Base-by-base conservation (phyloP, 2,329 filamentous ascomycete species). In the Calcarisporium arbuscula region DNA sequence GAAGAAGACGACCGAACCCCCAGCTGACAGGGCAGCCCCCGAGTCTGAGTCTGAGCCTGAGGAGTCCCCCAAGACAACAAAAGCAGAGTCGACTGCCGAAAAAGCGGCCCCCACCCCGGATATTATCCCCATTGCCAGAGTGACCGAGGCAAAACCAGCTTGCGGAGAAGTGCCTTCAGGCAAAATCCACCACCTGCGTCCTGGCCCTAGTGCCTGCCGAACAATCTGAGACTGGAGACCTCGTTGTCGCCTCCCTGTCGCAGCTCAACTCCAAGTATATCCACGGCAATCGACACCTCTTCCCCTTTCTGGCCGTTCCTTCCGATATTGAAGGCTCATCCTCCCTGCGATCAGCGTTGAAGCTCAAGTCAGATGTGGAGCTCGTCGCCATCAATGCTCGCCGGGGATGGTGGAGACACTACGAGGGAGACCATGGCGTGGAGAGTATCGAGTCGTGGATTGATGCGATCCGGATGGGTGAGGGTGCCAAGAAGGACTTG, bases 381-480 rank as follows among this genome's bases (percentile, higher is more conserved):
- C 62, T 96, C 28, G 68, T 96, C 35, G 88, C 88, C 12, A 58
- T 94, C 39, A 95, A 95, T 58, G 83, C 77, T 20, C 87, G 89
- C 51, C 79, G 88, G 35, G 73, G 75, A 27, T 98, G 92, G 92
- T 94, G 81, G 76, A 82, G 83, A 50, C 75, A 73, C 38, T 92
- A 85, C 56, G 77, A 75, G 30, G 77, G 72, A 4, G 64, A 73
- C 28, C 79, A 78, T 28, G 75, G 73, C 35, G 53, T 69, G 17
- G 67, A 73, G 35, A 74, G 71, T 18, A 65, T 98, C 19, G 86
- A 95, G 63, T 65, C 67, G 42, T 98, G 90, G 87, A 77, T 98
- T 39, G 92, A 98, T 52, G 72, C 77, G n/a, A 87, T 96, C 42
- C 80, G 87, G 23, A 73, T 98, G 69, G 86, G 89, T 34, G 90